phyloP scores from a whole-genome alignment of 306 rosid genomes.

The Citrullus amarus region DNA sequence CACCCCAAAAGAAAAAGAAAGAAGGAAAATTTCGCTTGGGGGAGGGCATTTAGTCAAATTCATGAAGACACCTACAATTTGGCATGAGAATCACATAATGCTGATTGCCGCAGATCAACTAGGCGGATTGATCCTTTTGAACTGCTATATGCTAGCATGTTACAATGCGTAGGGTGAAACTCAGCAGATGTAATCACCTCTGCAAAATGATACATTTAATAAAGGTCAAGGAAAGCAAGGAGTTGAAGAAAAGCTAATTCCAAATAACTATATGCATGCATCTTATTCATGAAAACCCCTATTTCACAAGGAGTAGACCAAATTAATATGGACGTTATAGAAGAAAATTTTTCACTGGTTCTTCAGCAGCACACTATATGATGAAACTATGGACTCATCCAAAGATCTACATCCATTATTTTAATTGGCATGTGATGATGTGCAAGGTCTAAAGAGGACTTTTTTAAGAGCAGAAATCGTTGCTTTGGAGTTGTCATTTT shows the following conservation, averaged over 20 bases:
- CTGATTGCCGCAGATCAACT: constrained; percentile 96
- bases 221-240: constrained; percentile 9
- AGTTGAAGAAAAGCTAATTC: background rate
- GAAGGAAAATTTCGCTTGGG: background rate
- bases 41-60: background rate
- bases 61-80: constrained; percentile 54
- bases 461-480: background rate
- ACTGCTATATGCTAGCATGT: constrained; percentile 90
- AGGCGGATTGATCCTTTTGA: constrained; percentile 97
- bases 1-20: background rate
- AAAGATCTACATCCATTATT: background rate
- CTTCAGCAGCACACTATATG: background rate
- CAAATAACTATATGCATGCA: background rate
- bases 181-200: constrained; percentile 99
- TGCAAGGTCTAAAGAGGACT: background rate
- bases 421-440: background rate
- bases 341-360: background rate
- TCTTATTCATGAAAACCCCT: background rate
- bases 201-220: constrained; percentile 26
- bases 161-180: constrained; percentile 94
- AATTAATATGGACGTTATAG: background rate
- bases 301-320: background rate
- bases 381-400: background rate
- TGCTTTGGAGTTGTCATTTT: background rate
- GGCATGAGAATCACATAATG: constrained; percentile 90